Percentiles rank a stretch among this genome's conserved stretches.
phyloP scores from a whole-genome alignment of 2,329 filamentous ascomycete genomes.

The Pseudogymnoascus sp. region DNA sequence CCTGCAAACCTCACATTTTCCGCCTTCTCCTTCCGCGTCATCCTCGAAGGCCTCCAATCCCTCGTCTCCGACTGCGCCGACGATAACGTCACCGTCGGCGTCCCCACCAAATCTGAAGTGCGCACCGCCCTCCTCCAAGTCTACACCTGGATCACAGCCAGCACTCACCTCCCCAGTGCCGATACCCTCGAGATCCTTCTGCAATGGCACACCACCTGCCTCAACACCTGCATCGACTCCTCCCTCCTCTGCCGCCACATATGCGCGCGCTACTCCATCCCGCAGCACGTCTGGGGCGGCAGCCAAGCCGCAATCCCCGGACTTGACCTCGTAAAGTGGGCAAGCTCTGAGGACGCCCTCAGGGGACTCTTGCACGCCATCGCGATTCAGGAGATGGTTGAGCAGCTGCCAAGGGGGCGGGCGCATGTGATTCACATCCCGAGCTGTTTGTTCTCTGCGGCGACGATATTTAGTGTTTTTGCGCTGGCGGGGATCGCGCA shows the following conservation, averaged over 20 bases:
- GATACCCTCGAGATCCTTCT: slow-evolving; percentile 35
- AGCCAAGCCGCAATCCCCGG: slow-evolving; percentile 21
- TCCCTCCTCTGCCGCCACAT: slow-evolving; percentile 32
- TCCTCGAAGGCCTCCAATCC: slow-evolving; percentile 37
- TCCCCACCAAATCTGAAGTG: slow-evolving; percentile 32
- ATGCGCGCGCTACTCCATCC: slow-evolving; percentile 32
- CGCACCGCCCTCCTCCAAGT: slow-evolving; percentile 32
- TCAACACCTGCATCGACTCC: slow-evolving; percentile 34
- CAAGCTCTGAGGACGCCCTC: slow-evolving; percentile 31
- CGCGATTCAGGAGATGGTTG: slow-evolving; percentile 38
- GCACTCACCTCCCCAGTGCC: slow-evolving; percentile 28
- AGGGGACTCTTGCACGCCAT: slow-evolving; percentile 35
- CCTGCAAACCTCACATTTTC: slow-evolving; percentile 29
- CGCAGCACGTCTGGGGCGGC: slow-evolving; percentile 32
- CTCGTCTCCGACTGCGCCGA: slow-evolving; percentile 33
- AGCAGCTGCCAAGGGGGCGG: slow-evolving; percentile 35
- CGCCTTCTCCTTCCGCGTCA: slow-evolving; percentile 33
- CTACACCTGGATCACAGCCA: slow-evolving; percentile 31
- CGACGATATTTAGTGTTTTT: slow-evolving; percentile 35
- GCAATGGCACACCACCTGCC: slow-evolving; percentile 37
- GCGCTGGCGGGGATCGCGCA: slow-evolving; percentile 31
- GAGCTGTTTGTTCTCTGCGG: slow-evolving; percentile 35
- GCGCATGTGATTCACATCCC: slow-evolving; percentile 39
- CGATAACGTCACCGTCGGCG: slow-evolving; percentile 31
- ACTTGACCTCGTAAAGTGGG: slow-evolving; percentile 33